Evolutionary conservation across 1,284 basidiomycete genomes (phyloP), one percentile per base, ranked within the genome.

Genomic region (Macrocybe sp.): DNA sequence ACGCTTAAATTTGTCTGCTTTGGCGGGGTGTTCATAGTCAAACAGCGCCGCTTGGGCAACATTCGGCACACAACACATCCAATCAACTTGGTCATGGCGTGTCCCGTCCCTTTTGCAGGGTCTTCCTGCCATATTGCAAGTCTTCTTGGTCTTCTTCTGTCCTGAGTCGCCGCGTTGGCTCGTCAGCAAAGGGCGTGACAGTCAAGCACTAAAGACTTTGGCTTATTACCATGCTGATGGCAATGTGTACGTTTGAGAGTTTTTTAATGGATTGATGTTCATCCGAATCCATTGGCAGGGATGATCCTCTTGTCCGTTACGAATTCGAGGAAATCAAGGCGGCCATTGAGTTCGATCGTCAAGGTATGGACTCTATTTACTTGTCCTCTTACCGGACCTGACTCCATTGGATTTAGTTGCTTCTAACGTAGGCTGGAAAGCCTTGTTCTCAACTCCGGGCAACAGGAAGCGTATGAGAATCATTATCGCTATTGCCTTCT

Each of bases 281-380:
- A 41, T 10, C 22, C 28, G 12, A 36, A 28, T 42, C 16, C 33
- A 8, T 34, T 28, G 36, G 9, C 48, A 79, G 78, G 41, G 64
- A 81, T 12, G 84, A 89, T 61, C 76, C 81, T 3, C 76, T 90
- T 22, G 82, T 90, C 31, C 68, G 76, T 50, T 84, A 82, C 56
- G 87, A 91, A 61, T 85, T 78, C 55, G 72, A 83, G 53, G 87
- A 89, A 68, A 91, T 91, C 69, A 85, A 79, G 66, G 72, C 81
- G n/a, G 81, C 84, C 28, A 74, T 88, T 46, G 75, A 79, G 6
- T 72, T 83, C 50, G 85, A 88, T 57, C 72, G 75, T 44, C 69
- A 53, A 10, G 46, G 50, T 51, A 11, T 14, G 32, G 36, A 22
- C 9, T 8, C 5, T n/a, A 43, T 11, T 11, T 31, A 6, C 30